Base-by-base conservation (phyloP, 2,329 filamentous ascomycete genomes). In the Pseudocercospora eumusae region DNA sequence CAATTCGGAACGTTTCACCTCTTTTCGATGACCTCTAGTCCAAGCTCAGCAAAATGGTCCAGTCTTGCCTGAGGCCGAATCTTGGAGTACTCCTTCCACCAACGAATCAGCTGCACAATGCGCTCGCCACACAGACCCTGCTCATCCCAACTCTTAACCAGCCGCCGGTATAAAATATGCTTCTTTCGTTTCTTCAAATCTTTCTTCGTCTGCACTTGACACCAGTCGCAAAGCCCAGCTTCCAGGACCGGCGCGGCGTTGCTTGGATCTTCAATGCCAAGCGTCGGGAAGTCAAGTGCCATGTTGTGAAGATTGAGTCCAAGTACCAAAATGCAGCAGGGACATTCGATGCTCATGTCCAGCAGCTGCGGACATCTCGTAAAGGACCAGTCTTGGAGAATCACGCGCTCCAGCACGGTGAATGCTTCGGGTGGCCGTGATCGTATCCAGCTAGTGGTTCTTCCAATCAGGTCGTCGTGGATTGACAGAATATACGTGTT, bases 61-160 rank as follows among this genome's bases (percentile, higher is more conserved):
- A 52, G 11, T 28, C 47, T 23, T 28, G 47, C 47, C 25, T 52
- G 47, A 52, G 47, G 47, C 25, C 47, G 20, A 23, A 52, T 52
- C 47, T 52, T 52, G 21, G 21, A 27, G 23, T 52, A 52, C 47
- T 52, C 47, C 25, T 52, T 52, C 47, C 47, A 52, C 47, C 47
- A 52, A 11, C 47, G 47, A n/a, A 52, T 28, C 9, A 52, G 23
- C 47, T 52, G 47, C 21, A 52, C 47, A 9, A 52, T 52, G 21
- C 47, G 47, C 15, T 52, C 47, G 11, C 47, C 47, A 18, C 47
- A 52, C 21, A 25, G 23, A 28, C 23, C 47, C 13, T 52, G 47
- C 21, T 52, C 47, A 52, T 52, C 25, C 47, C 47, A 52, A 21
- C 47, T 18, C 8, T 28, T 25, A 4, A 52, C 15, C 47, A 52